Conservation (phyloP, 768 basidiomycete genomes). For the Agrocybe pediades region DNA sequence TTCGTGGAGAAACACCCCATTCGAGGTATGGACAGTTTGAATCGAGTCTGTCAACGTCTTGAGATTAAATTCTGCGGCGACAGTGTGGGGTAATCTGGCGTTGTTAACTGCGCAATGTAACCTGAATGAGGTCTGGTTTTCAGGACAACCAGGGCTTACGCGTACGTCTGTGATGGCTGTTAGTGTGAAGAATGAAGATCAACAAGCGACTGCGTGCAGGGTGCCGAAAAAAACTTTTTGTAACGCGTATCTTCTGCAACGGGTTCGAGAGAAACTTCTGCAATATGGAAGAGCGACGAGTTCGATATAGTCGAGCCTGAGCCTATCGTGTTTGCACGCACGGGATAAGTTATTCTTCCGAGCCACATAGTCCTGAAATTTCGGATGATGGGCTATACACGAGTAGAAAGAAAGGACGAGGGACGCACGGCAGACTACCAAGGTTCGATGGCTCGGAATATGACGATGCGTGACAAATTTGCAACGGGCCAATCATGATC, state of each 20-base stretch:
- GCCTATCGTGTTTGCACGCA: neutral
- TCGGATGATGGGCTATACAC: slow-evolving; percentile 9
- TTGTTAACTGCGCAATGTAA: slow-evolving; percentile 23
- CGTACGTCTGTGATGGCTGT: neutral
- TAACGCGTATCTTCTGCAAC: neutral
- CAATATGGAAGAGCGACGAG: neutral
- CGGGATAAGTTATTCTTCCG: slow-evolving; percentile 15
- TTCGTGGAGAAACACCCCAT: neutral
- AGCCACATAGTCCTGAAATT: slow-evolving; percentile 5
- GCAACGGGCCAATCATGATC: neutral
- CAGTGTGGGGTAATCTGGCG: slow-evolving; percentile 18
- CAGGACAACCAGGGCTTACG: slow-evolving; percentile 11
- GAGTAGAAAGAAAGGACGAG: neutral
- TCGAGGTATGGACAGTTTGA: slow-evolving; percentile 1
- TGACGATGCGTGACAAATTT: neutral
- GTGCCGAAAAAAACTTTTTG: slow-evolving; percentile 6
- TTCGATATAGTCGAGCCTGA: slow-evolving; percentile 1
- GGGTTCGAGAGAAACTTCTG: neutral
- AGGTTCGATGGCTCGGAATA: neutral
- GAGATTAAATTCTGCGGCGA: slow-evolving; percentile 3
- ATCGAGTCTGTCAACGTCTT: neutral
- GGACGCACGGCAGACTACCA: neutral
- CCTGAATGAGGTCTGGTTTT: slow-evolving; percentile 9
- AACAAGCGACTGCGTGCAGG: slow-evolving; percentile 10
- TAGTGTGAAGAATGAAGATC: slow-evolving; percentile 20